Percentiles rank a stretch among this genome's conserved stretches.
Conservation (phyloP, 2,329 filamentous ascomycete species). For the Xylaria sp. region DNA sequence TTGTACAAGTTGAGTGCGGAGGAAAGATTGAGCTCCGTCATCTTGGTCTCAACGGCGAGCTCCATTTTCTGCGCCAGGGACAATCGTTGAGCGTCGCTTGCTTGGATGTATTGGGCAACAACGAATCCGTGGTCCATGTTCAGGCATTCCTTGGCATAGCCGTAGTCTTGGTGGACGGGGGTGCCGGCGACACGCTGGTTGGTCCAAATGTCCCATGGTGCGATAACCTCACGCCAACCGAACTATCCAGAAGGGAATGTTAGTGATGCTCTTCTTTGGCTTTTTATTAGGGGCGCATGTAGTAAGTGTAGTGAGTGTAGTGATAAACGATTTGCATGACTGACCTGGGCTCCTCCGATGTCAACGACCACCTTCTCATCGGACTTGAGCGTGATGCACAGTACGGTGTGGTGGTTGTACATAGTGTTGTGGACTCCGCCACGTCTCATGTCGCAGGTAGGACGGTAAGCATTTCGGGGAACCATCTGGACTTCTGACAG, state of each 20-base stretch:
- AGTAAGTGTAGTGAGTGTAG: not conserved
- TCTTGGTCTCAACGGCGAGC: constrained; percentile 8
- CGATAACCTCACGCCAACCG: constrained; percentile 33
- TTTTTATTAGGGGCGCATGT: too few relatives aligned
- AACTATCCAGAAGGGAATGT: constrained; percentile 18
- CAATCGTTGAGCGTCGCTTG: constrained; percentile 3
- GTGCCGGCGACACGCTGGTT: constrained; percentile 20
- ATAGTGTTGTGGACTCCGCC: not conserved
- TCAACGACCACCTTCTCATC: constrained; percentile 30
- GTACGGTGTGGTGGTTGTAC: constrained; percentile 18
- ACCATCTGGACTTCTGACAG: constrained; percentile 22
- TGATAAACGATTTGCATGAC: constrained; percentile 6
- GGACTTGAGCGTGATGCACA: constrained; percentile 27
- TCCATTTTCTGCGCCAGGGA: constrained; percentile 28
- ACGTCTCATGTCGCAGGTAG: constrained; percentile 13
- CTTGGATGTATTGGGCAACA: not conserved
- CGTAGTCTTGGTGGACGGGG: too few relatives aligned
- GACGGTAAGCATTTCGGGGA: constrained; percentile 26
- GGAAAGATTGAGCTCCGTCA: constrained; percentile 15
- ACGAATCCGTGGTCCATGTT: not conserved
- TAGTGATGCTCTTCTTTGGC: not conserved
- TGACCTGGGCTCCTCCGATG: constrained; percentile 27
- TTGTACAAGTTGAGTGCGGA: constrained; percentile 15
- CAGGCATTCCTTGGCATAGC: not conserved
- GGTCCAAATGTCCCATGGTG: constrained; percentile 20